A percentile compares a stretch with the other conserved stretches of the same genome.
These are phyloP conservation scores for Mariannaea elegans DNA, from an alignment of 2,329 filamentous ascomycete genomes.

Conservation along the genomic window DNA sequence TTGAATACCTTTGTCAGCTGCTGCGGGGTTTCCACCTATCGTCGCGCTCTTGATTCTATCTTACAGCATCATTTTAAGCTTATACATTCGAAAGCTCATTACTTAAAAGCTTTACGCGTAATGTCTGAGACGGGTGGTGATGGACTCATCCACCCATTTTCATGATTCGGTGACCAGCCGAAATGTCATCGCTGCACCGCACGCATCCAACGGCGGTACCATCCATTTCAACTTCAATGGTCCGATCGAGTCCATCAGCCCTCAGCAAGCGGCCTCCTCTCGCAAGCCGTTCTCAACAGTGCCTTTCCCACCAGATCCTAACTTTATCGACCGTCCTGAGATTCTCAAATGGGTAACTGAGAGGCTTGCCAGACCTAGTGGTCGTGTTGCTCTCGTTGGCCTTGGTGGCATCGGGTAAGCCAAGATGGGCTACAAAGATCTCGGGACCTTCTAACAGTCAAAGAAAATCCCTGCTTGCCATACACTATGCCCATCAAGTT, in stretches of 20 bases:
- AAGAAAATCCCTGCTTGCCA: conserved; percentile 23
- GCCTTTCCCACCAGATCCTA: too few species aligned
- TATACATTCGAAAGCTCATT: too few species aligned
- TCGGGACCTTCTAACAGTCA: not conserved
- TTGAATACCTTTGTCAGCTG: too few species aligned
- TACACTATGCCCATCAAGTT: conserved; percentile 12
- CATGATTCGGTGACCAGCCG: not conserved
- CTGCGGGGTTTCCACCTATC: too few species aligned
- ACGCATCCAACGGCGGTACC: not conserved
- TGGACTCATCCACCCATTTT: not conserved
- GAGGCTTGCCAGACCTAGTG: not conserved
- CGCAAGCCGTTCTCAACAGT: not conserved
- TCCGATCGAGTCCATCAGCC: too few species aligned
- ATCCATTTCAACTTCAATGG: not conserved
- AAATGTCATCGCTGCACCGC: not conserved
- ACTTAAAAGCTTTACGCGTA: too few species aligned
- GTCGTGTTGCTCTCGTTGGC: too few species aligned
- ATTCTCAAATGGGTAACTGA: not conserved
- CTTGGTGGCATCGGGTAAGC: conserved; percentile 10
- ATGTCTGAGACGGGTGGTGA: not conserved
- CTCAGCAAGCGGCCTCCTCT: not conserved
- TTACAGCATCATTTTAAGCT: too few species aligned
- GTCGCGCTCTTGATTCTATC: too few species aligned
- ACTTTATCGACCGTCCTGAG: not conserved
- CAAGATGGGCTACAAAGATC: not conserved